A percentile compares a stretch with the other conserved stretches of the same genome.
phyloP scores from a whole-genome alignment of 805 yeast species.

The Wickerhamiella hasegawae region DNA sequence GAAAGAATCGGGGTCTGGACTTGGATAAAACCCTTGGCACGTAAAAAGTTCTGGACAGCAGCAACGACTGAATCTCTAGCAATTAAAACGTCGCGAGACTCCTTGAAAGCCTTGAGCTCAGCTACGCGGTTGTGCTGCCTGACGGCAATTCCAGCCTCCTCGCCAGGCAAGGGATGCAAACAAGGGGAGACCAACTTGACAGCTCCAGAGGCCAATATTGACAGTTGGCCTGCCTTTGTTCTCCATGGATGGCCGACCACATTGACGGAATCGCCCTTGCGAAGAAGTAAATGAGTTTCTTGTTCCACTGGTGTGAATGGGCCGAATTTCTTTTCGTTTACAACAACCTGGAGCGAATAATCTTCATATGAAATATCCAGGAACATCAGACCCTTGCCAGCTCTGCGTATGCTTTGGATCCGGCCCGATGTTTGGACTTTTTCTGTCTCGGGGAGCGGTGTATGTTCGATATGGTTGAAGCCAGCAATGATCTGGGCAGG shows the following conservation, averaged over 20 bases:
- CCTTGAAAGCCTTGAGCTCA: constrained; percentile 48
- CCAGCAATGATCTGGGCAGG: neutral
- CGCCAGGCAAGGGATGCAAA: constrained; percentile 53
- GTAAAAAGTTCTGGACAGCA: constrained; percentile 42
- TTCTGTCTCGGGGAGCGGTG: constrained; percentile 5
- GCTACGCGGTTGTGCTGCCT: constrained; percentile 55
- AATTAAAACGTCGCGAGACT: constrained; percentile 30
- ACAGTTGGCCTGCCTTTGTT: constrained; percentile 65
- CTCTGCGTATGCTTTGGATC: constrained; percentile 37
- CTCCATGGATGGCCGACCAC: constrained; percentile 57
- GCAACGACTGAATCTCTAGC: constrained; percentile 41
- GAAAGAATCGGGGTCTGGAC: constrained; percentile 81
- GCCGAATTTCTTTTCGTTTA: constrained; percentile 34
- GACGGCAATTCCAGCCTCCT: constrained; percentile 36
- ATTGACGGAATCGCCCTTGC: constrained; percentile 58
- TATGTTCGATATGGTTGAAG: constrained; percentile 6
- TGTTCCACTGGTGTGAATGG: constrained; percentile 28
- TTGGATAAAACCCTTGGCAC: constrained; percentile 44
- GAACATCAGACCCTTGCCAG: constrained; percentile 57
- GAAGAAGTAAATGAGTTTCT: constrained; percentile 24
- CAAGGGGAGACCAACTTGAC: constrained; percentile 49
- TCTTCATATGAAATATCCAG: constrained; percentile 53
- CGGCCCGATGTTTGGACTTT: constrained; percentile 29
- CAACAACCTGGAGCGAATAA: constrained; percentile 42
- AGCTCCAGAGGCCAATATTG: constrained; percentile 41